Base-by-base conservation (phyloP, 176 grass and related monocot species). In the Carex myosuroides region DNA sequence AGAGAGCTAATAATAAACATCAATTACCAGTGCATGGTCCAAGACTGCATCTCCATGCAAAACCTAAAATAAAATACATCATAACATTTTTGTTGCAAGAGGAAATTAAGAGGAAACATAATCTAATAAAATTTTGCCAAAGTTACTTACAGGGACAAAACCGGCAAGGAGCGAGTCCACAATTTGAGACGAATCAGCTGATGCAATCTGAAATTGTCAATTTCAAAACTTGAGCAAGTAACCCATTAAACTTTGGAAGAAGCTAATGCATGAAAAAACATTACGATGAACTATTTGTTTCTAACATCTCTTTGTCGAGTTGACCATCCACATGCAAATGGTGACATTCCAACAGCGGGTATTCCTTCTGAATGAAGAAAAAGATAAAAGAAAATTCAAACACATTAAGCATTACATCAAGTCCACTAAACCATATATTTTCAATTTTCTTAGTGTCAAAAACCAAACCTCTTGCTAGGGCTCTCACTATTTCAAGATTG, bases 401-500 rank as follows among this genome's bases (percentile, higher is more conserved):
- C 44, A 82, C 57, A 81, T 46, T 5, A 42, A 6, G 3, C 16
- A 48, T 46, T 82, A 20, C 14, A 81, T 81, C 57, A 26, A 67
- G 46, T 58, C 3, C 42, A 18, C 1, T 10, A 50, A 50, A 50
- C 52, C 6, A 64, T 1, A 42, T 9, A 26, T 8, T 16, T 52
- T 30, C 11, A 32, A 48, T 46, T 63, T 63, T 53, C 17, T 66
- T 21, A 82, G 8, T 62, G 57, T 82, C 24, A 64, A 50, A 75
- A 22, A 44, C 26, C 39, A 41, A 88, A 98, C 95, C 95, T 93
- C 91, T 92, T 88, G 95, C 91, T 26, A 98, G 81, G 60, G 86
- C 92, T 90, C 95, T 91, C 84, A 98, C 95, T 82, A 98, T 94
- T 91, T 93, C 92, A 82, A 95, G 95, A 81, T 98, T 98, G 80